A percentile compares a stretch with the other conserved stretches of the same genome.
Conservation (phyloP, 345 rosid genomes). For the Euphorbia peplus region DNA sequence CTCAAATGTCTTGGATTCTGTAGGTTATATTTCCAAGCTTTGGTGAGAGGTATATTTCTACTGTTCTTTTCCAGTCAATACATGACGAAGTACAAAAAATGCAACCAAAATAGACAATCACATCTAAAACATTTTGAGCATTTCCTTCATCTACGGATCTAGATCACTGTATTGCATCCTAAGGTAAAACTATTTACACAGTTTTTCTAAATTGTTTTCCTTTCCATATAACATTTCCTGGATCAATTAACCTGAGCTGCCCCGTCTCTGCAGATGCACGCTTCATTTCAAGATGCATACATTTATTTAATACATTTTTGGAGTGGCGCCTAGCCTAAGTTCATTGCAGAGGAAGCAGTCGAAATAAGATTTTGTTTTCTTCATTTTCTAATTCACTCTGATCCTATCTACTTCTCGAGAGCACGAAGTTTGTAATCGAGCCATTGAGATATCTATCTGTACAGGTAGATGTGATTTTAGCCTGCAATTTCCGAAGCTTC, state of each 20-base stretch:
- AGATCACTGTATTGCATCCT: background rate
- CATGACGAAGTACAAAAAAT: slow-evolving; percentile 62
- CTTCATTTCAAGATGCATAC: background rate
- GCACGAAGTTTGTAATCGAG: background rate
- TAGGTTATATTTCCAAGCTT: slow-evolving; percentile 89
- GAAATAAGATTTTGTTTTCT: background rate
- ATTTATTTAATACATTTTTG: background rate
- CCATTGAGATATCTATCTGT: too few species aligned
- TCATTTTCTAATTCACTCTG: too few species aligned
- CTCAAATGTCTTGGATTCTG: slow-evolving; percentile 6
- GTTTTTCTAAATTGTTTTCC: background rate
- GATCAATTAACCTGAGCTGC: background rate
- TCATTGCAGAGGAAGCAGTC: background rate
- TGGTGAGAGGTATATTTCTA: slow-evolving; percentile 76
- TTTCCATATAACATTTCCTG: background rate
- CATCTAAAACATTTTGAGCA: background rate
- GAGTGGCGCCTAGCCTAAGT: background rate
- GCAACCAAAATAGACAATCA: slow-evolving; percentile 29
- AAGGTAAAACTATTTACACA: background rate
- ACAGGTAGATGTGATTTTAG: background rate
- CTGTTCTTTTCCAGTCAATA: slow-evolving; percentile 64
- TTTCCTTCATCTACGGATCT: background rate
- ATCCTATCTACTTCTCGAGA: too few species aligned
- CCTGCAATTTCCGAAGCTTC: background rate
- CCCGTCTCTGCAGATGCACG: background rate